Evolutionary conservation across 75 land plant genomes (phyloP), one percentile per base, ranked within the genome.

Genomic region (Picea sitchensis): DNA sequence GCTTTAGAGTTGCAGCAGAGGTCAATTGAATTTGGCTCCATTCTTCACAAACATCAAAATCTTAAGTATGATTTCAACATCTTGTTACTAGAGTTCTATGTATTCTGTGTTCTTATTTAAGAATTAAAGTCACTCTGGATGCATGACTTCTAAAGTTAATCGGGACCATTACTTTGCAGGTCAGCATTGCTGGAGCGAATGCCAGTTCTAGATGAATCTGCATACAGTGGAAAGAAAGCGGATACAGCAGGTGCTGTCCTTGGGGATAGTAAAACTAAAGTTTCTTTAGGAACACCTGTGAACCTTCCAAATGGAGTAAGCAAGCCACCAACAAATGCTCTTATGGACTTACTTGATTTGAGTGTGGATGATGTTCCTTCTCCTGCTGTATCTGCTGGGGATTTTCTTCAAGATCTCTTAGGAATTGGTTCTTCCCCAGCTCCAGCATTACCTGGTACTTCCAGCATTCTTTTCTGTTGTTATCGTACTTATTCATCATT

Each of bases 1-100:
- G 79, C 89, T 54, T 85, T 98, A 65, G 99, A 98, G 68, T 79
- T 95, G 85, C 99, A 98, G 84, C 99, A 98, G 78, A 87, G 99
- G 79, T 84, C 99, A 58, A 85, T 93, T 67, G 99, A 98, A 65
- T 98, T 95, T 80, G 89, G 84, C 77, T 89, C 93, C 54, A 90
- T 98, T 60, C 83, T 98, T 58, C 86, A 79, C 59, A 95, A 85
- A 83, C 98, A 98, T 84, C 82, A 83, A 41, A 90, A 89, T 80
- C 92, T 98, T 76, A 95, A 89, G 99, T 98, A 62, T 23, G 75
- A 80, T 47, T 23, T 21, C 41, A 67, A 41, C 36, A 7, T 78
- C 31, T 15, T 95, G 86, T 98, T 95, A 85, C 99, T 95, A 78
- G 86, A 98, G 80, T 84, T 98, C 61, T 83, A 91, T 71, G 98